A percentile compares a stretch with the other conserved stretches of the same genome.
phyloP scores from a whole-genome alignment of 805 yeast species.

The Trichomonascus vanleenenianus region DNA sequence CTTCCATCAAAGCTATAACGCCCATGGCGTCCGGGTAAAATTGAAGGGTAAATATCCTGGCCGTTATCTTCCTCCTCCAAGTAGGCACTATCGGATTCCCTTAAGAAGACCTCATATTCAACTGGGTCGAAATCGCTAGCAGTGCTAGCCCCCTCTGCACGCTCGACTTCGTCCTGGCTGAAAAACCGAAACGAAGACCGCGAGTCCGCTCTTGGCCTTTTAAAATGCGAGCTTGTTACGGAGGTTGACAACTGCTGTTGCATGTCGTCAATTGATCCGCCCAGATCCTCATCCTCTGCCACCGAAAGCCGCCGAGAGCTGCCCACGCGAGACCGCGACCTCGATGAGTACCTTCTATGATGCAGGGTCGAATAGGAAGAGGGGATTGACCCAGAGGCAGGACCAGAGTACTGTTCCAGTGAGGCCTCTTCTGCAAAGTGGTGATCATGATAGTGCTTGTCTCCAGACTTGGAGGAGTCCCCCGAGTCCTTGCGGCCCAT shows the following conservation, averaged over 20 bases:
- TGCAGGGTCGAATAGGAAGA: conserved; percentile 64
- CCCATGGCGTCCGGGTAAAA: conserved; percentile 6
- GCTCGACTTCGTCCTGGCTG: conserved; percentile 71
- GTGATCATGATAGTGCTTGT: neutral
- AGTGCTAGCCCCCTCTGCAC: conserved; percentile 82
- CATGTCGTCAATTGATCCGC: no score
- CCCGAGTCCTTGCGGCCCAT: no score
- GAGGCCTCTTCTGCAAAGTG: conserved; percentile 29
- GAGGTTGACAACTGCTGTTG: no score
- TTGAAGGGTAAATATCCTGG: conserved; percentile 13
- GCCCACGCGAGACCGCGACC: conserved; percentile 11
- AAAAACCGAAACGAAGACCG: conserved; percentile 62
- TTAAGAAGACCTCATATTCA: conserved; percentile 17
- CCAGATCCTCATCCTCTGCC: no score
- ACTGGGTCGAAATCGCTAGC: conserved; percentile 30
- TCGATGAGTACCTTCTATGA: conserved; percentile 16
- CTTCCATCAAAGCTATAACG: conserved; percentile 7
- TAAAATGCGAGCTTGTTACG: neutral
- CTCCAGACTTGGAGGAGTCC: no score
- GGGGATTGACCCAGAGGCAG: conserved; percentile 62
- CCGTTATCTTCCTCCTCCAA: conserved; percentile 29
- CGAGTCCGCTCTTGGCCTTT: conserved; percentile 20
- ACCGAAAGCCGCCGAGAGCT: conserved; percentile 1
- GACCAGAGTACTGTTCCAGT: conserved; percentile 63
- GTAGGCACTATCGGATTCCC: conserved; percentile 18